Percentiles rank a stretch among this genome's conserved stretches.
These are phyloP conservation scores for Cyberlindnera xylosilytica DNA, from an alignment of 805 yeast genomes.

Conservation along the genomic window DNA sequence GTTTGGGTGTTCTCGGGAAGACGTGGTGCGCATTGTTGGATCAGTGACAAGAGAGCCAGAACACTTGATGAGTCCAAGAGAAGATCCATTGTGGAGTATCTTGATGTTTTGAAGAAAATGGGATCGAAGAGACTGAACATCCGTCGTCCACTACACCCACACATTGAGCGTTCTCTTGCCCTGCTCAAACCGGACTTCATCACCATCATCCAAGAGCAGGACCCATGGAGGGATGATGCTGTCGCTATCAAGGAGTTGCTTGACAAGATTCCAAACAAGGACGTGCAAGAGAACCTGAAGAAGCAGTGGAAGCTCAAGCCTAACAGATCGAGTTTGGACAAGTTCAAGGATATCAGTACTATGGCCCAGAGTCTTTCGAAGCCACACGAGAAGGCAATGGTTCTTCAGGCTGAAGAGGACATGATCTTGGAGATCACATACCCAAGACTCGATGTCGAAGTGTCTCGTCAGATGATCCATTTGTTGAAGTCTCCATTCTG, in stretches of 20 bases:
- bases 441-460: constrained; percentile 92
- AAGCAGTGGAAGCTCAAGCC: constrained; percentile 57
- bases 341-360: constrained; percentile 76
- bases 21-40: constrained; percentile 99
- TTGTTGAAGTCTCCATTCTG: constrained; percentile 95
- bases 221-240: constrained; percentile 72
- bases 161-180: constrained; percentile 70
- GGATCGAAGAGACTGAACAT: constrained; percentile 48
- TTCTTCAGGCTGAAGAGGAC: constrained; percentile 75
- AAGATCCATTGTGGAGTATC: constrained; percentile 76
- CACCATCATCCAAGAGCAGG: constrained; percentile 74
- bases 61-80: constrained; percentile 68
- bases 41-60: constrained; percentile 83
- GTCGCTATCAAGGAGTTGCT: constrained; percentile 55
- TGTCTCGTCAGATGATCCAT: constrained; percentile 85
- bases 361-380: constrained; percentile 41
- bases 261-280: constrained; percentile 56
- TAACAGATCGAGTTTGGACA: constrained; percentile 51
- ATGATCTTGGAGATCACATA: constrained; percentile 75
- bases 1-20: constrained; percentile 98
- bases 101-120: constrained; percentile 67
- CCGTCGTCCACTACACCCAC: constrained; percentile 88
- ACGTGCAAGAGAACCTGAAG: constrained; percentile 48
- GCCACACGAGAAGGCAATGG: constrained; percentile 43
- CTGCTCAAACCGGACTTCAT: constrained; percentile 61